phyloP scores from a whole-genome alignment of 163 green algal species.

The Scenedesmus sp. region DNA sequence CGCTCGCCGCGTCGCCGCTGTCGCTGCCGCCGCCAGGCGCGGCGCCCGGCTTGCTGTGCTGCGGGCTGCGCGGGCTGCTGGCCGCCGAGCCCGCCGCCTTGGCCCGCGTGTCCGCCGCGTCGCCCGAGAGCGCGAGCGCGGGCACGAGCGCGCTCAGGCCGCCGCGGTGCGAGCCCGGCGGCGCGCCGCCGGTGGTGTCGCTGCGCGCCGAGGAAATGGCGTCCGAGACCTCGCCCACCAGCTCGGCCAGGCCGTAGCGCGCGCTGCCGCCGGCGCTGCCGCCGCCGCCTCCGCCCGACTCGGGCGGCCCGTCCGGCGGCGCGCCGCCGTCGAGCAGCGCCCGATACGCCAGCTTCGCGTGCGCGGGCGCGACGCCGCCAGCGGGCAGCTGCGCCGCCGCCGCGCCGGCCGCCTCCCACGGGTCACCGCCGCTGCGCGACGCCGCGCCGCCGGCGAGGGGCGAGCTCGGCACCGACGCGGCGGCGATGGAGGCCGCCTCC shows the following conservation, averaged over 20 bases:
- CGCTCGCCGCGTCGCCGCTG: background rate
- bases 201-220: slow-evolving; percentile 4
- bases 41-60: too few relatives aligned
- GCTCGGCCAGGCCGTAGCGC: slow-evolving; percentile 18
- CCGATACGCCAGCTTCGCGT: slow-evolving; percentile 28
- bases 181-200: background rate
- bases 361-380: slow-evolving; percentile 14
- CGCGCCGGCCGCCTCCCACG: slow-evolving; percentile 21
- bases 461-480: background rate
- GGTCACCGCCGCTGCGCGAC: background rate
- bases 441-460: background rate
- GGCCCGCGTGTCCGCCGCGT: too few relatives aligned
- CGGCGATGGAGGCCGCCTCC: background rate
- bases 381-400: slow-evolving; percentile 24
- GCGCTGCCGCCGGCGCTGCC: background rate
- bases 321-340: slow-evolving; percentile 3
- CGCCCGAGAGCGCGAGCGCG: background rate
- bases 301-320: background rate
- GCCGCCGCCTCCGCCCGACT: background rate
- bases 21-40: background rate
- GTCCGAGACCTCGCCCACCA: background rate
- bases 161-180: background rate
- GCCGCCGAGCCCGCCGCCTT: too few relatives aligned
- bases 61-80: too few relatives aligned
- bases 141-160: background rate